Conservation (phyloP, 352 stramenopile species). For the Pythium aristosporum region DNA sequence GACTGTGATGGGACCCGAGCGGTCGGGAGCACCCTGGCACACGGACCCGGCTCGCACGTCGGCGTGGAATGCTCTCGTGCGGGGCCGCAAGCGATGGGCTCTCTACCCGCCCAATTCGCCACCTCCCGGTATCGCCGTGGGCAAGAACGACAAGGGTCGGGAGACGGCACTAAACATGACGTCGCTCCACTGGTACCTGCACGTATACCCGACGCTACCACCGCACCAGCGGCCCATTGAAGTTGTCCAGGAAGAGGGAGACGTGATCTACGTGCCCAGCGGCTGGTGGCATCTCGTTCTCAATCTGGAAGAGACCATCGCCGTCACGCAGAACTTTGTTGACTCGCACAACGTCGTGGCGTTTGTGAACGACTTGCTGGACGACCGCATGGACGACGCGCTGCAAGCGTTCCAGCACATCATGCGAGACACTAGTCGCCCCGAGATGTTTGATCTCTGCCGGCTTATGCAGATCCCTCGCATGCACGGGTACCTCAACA, state of each 20-base stretch:
- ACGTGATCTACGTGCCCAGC: conserved; percentile 96
- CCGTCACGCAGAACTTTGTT: conserved; percentile 96
- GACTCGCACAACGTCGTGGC: conserved; percentile 77
- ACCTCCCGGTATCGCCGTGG: conserved; percentile 61
- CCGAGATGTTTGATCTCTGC: conserved; percentile 69
- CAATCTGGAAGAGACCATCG: conserved; percentile 94
- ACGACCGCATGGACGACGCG: conserved; percentile 60
- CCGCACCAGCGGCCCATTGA: conserved; percentile 75
- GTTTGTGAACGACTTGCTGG: conserved; percentile 72
- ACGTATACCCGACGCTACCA: conserved; percentile 79
- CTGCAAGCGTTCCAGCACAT: conserved; percentile 54
- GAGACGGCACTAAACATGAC: conserved; percentile 75
- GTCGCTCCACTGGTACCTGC: conserved; percentile 82
- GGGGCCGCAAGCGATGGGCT: conserved; percentile 94
- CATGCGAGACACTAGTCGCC: conserved; percentile 35
- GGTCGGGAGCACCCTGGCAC: conserved; percentile 93
- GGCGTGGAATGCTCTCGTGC: conserved; percentile 95
- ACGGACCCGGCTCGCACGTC: conserved; percentile 94
- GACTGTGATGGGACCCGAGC: conserved; percentile 80
- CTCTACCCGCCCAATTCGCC: conserved; percentile 91
- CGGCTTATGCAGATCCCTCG: conserved; percentile 58
- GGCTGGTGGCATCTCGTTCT: conserved; percentile 98
- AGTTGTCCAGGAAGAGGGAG: conserved; percentile 90
- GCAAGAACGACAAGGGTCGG: conserved; percentile 51
- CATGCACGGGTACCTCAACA: conserved; percentile 53